Base-by-base conservation (phyloP, 495 filamentous ascomycete genomes). In the Articulospora tetracladia region DNA sequence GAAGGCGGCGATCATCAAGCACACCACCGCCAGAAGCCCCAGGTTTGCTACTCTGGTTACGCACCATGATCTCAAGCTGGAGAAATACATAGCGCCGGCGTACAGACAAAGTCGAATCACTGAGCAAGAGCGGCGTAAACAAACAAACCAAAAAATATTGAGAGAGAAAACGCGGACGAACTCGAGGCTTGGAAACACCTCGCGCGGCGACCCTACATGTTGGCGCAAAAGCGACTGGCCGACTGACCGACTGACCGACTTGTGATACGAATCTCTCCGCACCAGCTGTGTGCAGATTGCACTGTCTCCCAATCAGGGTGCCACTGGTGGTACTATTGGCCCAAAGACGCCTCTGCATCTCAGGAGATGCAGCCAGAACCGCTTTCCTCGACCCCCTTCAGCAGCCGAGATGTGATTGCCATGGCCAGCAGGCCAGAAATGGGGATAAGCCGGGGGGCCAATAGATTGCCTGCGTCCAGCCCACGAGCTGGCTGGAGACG, bases 21-120 rank as follows among this genome's bases (percentile, higher is more conserved):
- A 15, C 13, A 46, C 13, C 49, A 60, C 15, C 3, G 50, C 48
- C 11, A 60, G 11, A 11, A 60, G 25, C 11, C 27, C 28, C 6
- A 60, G 58, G 20, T 48, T 60, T 24, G 58, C 46, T 24, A 60
- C 50, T 54, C 58, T 41, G 19, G 53, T 49, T 22, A 23, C 8
- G 25, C 58, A 60, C 58, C 58, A 60, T 48, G 50, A 24, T n/a
- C 22, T 49, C 1, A 60, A 25, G 15, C n/a, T 25, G 23, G 58
- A 54, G 24, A 30, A 54, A 3, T 22, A 60, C 58, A 60, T 60
- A 20, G 8, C 23, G 23, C 13, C 22, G 8, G 3, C 27, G 19
- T 23, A 19, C 6, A 15, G 30, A 8, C 12, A 32, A 54, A 17
- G 11, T 27, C 11, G 51, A 54, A 15, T 6, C 15, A 25, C 10